Evolutionary conservation across 2,329 filamentous ascomycete genomes (phyloP), one percentile per base, ranked within the genome.

Genomic region (Furcasterigmium sp.): DNA sequence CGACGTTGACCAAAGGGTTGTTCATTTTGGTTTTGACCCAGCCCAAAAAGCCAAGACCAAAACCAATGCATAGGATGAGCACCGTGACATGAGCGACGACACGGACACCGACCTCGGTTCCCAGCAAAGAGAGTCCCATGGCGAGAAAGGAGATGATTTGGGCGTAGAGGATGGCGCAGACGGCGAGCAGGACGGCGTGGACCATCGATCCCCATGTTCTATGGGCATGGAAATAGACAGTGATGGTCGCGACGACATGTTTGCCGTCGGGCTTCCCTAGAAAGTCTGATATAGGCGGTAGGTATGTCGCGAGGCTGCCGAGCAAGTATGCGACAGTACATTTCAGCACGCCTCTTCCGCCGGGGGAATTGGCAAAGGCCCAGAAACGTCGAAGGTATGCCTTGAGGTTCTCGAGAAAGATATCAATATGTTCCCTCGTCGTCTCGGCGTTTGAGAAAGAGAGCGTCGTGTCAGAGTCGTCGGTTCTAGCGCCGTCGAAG

Each of bases 171-270:
- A 95, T 87, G 2, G 90, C 91, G 26, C 85, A 72, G 29, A 87
- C 66, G 6, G 88, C 87, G 45, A 93, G 81, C 26, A 91, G 66
- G 10, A 85, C 78, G 3, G 90, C 91, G 63, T 95, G 87, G 45
- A 88, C 77, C 89, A 96, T 95, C 51, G 87, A 93, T 1, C 91
- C 91, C 20, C 84, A 79, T 15, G 88, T 88, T 45, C 91, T 76
- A 6, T 89, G 87, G 5, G 91, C 90, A 61, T 96, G 90, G 56
- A 96, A 97, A 58, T 95, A 97, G 10, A 96, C 91, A 1, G 89
- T 94, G 45, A 96, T 81, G 3, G 91, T 96, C 25, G 90, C 90
- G 41, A 95, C 89, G 57, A 95, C 84, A 64, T 96, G 91, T 59
- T 96, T 96, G 40, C 89, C 89, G 64, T 95, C 91, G 57, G 90